phyloP scores from a whole-genome alignment of 2,329 filamentous ascomycete species.

The Paecilomyces variotii region DNA sequence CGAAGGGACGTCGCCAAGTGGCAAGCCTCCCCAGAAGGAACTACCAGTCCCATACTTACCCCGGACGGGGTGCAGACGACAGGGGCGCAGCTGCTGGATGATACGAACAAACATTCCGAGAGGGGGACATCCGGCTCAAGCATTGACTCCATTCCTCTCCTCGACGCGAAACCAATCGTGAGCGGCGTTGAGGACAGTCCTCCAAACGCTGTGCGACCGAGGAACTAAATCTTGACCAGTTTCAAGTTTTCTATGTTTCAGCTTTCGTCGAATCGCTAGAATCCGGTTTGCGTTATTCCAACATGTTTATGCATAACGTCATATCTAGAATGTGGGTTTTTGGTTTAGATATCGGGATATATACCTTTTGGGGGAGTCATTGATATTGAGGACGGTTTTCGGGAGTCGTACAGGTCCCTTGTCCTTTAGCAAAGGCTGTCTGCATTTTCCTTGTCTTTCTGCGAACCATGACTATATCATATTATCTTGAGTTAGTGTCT shows the following conservation, averaged over 20 bases:
- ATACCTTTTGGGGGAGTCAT: neutral
- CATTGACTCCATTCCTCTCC: constrained; percentile 28
- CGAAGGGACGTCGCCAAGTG: constrained; percentile 83
- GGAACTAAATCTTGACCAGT: constrained; percentile 10
- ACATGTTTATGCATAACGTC: neutral
- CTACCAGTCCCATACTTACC: constrained; percentile 20
- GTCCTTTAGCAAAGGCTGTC: neutral
- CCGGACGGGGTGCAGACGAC: constrained; percentile 14
- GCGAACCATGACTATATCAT: neutral
- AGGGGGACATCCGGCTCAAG: constrained; percentile 15
- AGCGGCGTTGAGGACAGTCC: constrained; percentile 14
- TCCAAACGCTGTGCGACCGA: constrained; percentile 14
- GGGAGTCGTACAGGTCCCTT: neutral
- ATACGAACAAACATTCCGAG: constrained; percentile 8
- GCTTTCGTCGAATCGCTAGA: neutral
- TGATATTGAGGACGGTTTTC: neutral
- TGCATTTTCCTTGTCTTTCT: neutral
- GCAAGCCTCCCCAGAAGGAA: constrained; percentile 48
- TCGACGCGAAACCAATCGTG: constrained; percentile 22
- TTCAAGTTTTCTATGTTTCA: neutral
- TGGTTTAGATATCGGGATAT: neutral
- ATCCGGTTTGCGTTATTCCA: neutral
- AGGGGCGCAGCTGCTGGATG: constrained; percentile 14
- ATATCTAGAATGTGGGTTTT: neutral
- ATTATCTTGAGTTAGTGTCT: neutral